Evolutionary conservation across 345 rosid genomes (phyloP), one percentile per base, ranked within the genome.

Genomic region (Mercurialis annua): DNA sequence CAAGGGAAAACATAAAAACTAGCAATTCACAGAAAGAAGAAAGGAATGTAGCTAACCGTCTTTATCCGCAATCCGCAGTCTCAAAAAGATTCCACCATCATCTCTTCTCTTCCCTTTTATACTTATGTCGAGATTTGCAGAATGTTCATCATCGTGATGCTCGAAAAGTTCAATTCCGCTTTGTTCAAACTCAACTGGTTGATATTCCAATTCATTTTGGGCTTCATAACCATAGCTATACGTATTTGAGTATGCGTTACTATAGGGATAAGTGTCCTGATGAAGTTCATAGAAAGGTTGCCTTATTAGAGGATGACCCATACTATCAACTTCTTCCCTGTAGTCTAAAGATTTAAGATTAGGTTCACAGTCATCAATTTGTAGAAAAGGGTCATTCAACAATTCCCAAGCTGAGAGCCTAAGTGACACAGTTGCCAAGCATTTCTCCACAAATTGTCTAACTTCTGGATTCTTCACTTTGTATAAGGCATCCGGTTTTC

Each of bases 401-500:
- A 94, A 83, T 79, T 94, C 91, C 76, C 83, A 70, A 11, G 99
- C 97, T 5, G 99, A 91, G 62, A 87, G 91, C 75, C 99, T 89
- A 38, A 59, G 83, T 4, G 97, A 83, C 23, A 82, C 95, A 17
- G 92, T 86, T 47, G 92, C 96, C 59, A 94, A 82, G 71, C 99
- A 94, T 78, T 94, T 94, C 77, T 89, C 96, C 46, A 94, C 84
- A 66, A 94, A 91, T 31, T 72, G 78, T 64, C 81, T 82, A 30
- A 91, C 95, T 73, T 94, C 96, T 2, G 83, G 86, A 70, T 94
- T 96, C 65, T 80, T 81, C 71, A 94, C 92, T 77, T 85, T 83
- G 71, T 86, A 86, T 69, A 94, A 76, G 75, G 95, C 88, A 71
- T 87, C 89, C 23, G 99, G 99, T 77, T 84, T 94, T 84, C 81